Base-by-base conservation (phyloP, 2,329 filamentous ascomycete genomes). In the Teratosphaeria destructans region DNA sequence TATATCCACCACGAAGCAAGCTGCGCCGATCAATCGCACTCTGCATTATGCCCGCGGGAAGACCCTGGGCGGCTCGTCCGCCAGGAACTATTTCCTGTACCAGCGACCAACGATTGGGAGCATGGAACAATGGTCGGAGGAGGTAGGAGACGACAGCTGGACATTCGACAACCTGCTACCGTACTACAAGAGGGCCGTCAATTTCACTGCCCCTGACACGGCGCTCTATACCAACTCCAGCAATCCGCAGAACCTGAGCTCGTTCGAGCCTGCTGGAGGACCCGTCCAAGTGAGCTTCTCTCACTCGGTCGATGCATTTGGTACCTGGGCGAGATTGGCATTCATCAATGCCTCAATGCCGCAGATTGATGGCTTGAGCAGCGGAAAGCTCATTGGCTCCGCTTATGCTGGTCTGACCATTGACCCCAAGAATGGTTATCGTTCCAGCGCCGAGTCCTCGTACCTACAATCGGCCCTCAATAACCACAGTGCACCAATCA, bases 201-300 rank as follows among this genome's bases (percentile, higher is more conserved):
- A 64, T 3, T 65, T 67, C 54, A 67, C 60, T 12, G 55, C 64
- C 32, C 59, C 65, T 4, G 61, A 63, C 27, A 54, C 56, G 14
- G 52, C 59, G 10, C 59, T 60, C 10, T 55, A 55, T 2, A 10
- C 58, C 14, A 65, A 64, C 37, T 58, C 62, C 2, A 60, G 59
- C 16, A 58, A 58, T 10, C 57, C 55, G 32, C 63, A 61, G 55
- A 58, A 60, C 11, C 29, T 56, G 11, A 29, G 26, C 27, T 59
- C 58, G 64, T 71, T 61, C 55, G 59, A 5, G 7, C 53, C 16
- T 3, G 26, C 26, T 5, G 63, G 58, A 11, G 72, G 72, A 0
- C 73, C 72, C 16, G 61, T 75, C 12, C 61, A 73, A 19, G 70
- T 74, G 5, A 70, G 71, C 0, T 73, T 67, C 57, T 61, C 69